These are phyloP conservation scores for Backusella morwellensis DNA, from an alignment of 192 early-diverging fungal genomes.

Conservation along the genomic window DNA sequence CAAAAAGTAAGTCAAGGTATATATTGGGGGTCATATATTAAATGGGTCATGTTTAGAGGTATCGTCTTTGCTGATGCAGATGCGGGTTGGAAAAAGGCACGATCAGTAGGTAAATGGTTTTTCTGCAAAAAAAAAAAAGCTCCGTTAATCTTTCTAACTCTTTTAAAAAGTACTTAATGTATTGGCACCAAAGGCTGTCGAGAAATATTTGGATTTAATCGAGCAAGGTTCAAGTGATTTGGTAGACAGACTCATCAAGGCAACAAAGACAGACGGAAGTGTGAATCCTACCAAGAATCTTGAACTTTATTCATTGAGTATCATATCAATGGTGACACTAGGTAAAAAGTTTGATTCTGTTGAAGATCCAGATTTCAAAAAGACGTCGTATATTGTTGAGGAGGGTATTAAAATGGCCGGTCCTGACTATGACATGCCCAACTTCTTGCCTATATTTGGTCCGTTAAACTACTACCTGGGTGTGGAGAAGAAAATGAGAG, in stretches of 20 bases:
- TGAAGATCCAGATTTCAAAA: conserved; percentile 10
- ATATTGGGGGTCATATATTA: neutral
- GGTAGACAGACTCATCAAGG: neutral
- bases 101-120: neutral
- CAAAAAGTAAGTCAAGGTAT: neutral
- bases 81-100: neutral
- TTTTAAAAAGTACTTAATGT: neutral
- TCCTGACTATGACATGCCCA: neutral
- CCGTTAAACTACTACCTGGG: neutral
- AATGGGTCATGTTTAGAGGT: neutral
- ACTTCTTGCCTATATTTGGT: neutral
- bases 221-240: neutral
- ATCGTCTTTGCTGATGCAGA: neutral
- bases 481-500: neutral
- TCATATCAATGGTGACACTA: neutral
- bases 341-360: neutral
- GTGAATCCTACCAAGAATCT: neutral
- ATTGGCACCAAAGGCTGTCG: conserved; percentile 4
- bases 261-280: neutral
- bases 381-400: neutral
- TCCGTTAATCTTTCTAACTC: neutral
- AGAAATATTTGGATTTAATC: neutral
- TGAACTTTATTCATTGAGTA: neutral
- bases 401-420: neutral
- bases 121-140: neutral